Conservation (phyloP, 2,329 filamentous ascomycete species). For the Colletotrichum salicis region DNA sequence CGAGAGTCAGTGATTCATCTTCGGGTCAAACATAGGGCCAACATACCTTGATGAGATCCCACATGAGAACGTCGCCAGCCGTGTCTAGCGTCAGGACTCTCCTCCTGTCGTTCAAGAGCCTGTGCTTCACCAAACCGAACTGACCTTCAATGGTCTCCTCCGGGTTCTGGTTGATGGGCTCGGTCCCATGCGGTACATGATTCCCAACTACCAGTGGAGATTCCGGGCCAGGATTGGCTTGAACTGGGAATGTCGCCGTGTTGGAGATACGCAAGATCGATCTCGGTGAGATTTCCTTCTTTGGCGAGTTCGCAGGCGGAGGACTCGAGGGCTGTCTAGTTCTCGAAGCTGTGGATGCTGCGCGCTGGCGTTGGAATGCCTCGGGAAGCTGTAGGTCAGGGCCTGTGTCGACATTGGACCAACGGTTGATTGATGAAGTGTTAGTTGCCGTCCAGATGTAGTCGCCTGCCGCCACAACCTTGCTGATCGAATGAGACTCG, state of each 20-base stretch:
- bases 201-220: constrained; percentile 49
- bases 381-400: constrained; percentile 75
- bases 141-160: constrained; percentile 92
- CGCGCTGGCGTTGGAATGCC: constrained; percentile 59
- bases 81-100: constrained; percentile 93
- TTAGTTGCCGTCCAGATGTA: constrained; percentile 92
- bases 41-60: constrained; percentile 87
- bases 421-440: constrained; percentile 91
- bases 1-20: constrained; percentile 33
- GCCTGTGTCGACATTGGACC: constrained; percentile 86
- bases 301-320: constrained; percentile 48
- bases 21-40: background rate
- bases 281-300: constrained; percentile 78
- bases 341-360: constrained; percentile 50
- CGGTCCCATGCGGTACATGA: constrained; percentile 37
- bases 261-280: constrained; percentile 86
- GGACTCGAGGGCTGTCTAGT: constrained; percentile 45
- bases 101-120: constrained; percentile 88
- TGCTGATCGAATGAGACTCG: constrained; percentile 85
- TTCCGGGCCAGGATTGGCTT: constrained; percentile 65
- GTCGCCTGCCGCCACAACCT: constrained; percentile 74
- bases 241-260: constrained; percentile 78
- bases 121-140: constrained; percentile 93
- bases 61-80: constrained; percentile 91
- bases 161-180: constrained; percentile 75